These are phyloP conservation scores for Umbilicus rupestris DNA, from an alignment of 164 flowering plant genomes.

Conservation along the genomic window DNA sequence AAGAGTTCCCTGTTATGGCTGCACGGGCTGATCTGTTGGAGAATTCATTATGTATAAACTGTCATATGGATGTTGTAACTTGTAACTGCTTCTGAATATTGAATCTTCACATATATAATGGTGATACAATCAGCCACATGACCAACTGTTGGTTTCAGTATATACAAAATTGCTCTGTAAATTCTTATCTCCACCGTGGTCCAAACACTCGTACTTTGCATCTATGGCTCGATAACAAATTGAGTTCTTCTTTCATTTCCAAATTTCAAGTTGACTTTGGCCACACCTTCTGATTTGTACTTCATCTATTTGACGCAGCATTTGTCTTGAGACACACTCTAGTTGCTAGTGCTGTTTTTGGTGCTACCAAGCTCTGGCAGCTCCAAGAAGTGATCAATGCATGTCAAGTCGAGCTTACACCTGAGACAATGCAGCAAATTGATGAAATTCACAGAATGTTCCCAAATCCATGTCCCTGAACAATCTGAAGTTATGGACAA, in stretches of 20 bases:
- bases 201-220: not conserved
- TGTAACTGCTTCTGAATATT: no score
- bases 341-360: conserved; percentile 64
- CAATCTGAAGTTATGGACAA: not conserved
- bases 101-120: no score
- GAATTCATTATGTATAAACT: no score
- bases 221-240: not conserved
- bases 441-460: conserved; percentile 45
- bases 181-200: no score
- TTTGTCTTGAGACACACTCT: conserved; percentile 71
- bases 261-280: not conserved
- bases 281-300: not conserved
- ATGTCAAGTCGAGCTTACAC: conserved; percentile 35
- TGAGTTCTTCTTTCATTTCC: not conserved
- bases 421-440: conserved; percentile 42
- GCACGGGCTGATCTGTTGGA: no score
- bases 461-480: conserved; percentile 41
- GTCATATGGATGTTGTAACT: no score
- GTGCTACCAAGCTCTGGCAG: conserved; percentile 69
- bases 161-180: no score
- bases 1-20: no score
- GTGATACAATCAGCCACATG: no score
- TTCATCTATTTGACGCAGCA: conserved; percentile 29
- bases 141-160: no score
- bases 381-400: conserved; percentile 40